Base-by-base conservation (phyloP, 2,329 filamentous ascomycete genomes). In the Cryoendolithus antarcticus region DNA sequence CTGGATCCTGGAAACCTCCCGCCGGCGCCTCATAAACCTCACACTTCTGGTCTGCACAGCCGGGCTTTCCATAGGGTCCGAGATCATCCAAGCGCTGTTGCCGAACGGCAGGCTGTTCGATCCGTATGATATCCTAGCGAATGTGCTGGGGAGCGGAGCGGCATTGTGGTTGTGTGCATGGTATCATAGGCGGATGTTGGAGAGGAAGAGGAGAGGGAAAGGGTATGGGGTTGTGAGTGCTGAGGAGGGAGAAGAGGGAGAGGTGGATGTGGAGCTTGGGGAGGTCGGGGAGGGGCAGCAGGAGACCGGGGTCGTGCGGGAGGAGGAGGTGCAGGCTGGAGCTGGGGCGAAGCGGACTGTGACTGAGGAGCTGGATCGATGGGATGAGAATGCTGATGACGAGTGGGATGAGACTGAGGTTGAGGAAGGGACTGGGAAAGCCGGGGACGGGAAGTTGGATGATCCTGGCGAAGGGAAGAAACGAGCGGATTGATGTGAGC, bases 141-240 rank as follows among this genome's bases (percentile, higher is more conserved):
- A 98, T 59, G 62, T 94, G 1, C 65, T 84, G 31, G 91, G 91
- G 32, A 89, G 82, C 47, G 62, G 82, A 9, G 65, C 70, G 1
- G 86, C 75, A 0, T 58, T 95, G 12, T 79, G 71, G 0, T 59
- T 93, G 12, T 93, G 84, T 58, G 80, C 77, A 41, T 89, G 84
- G 82, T 98, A 98, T 59, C 91, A 98, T 63, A 82, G 83, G 56
- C 80, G 91, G 43, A 96, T 96, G 86, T 67, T 96, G 30, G 89
- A 96, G 61, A 74, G 91, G 45, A 84, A 82, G 58, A 74, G 88
- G 44, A 69, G 76, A 54, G 76, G 75, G 40, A 82, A 82, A 55
- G 74, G 75, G 37, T 93, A 93, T 54, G 71, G 74, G 38, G 71
- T 74, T 5, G 72, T 93, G 4, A 74, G 82, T 0, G 77, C 75